These are phyloP conservation scores for Pyronema domesticum DNA, from an alignment of 495 filamentous ascomycete species.

Conservation along the genomic window DNA sequence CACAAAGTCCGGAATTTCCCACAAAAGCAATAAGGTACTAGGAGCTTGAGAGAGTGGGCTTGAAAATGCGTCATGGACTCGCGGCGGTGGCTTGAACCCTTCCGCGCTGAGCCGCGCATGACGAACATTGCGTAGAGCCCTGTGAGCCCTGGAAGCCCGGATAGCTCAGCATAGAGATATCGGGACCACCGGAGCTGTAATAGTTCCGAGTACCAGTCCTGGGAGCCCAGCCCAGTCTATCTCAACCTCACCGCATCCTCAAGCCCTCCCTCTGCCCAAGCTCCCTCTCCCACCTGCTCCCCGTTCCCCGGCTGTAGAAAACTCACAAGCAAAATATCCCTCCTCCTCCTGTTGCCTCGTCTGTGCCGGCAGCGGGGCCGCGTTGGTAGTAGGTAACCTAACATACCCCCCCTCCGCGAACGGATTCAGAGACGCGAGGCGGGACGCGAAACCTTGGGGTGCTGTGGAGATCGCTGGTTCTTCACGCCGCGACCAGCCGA, in stretches of 20 bases:
- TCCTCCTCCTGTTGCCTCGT: conserved; percentile 84
- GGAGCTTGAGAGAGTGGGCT: too few species aligned
- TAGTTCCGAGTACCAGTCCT: background rate
- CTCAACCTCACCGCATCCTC: background rate
- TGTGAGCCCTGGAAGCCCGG: too few species aligned
- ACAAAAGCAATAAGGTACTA: conserved; percentile 4
- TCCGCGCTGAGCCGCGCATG: too few species aligned
- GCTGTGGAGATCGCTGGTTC: conserved; percentile 58
- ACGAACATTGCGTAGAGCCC: too few species aligned
- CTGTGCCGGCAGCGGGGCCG: conserved; percentile 54
- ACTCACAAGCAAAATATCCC: conserved; percentile 91
- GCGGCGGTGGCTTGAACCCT: too few species aligned
- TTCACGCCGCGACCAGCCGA: conserved; percentile 87
- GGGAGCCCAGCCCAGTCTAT: background rate
- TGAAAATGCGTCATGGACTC: too few species aligned
- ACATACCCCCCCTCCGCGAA: conserved; percentile 82
- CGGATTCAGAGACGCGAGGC: conserved; percentile 71
- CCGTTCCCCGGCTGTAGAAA: too few species aligned
- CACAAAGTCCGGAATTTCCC: conserved; percentile 1
- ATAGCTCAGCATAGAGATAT: too few species aligned
- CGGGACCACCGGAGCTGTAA: too few species aligned
- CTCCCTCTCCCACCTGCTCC: too few species aligned
- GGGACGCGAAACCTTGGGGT: conserved; percentile 56
- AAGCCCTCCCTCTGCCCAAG: background rate
- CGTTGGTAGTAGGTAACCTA: conserved; percentile 70